Base-by-base conservation (phyloP, 2,329 filamentous ascomycete species). In the Colletotrichum tamarilloi region DNA sequence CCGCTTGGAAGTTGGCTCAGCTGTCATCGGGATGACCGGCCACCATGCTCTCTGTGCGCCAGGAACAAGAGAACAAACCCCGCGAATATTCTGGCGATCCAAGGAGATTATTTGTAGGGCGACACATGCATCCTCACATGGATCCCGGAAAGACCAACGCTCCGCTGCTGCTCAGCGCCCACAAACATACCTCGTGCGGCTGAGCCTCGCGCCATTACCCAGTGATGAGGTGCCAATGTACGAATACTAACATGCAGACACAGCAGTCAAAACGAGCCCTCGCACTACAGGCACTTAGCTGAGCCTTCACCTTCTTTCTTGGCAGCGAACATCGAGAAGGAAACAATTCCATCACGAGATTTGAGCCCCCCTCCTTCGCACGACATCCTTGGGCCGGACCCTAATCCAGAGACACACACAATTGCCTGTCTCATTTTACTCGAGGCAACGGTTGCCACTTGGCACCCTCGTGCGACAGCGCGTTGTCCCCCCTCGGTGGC, bases 281-380 rank as follows among this genome's bases (percentile, higher is more conserved):
- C 59, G 53, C 70, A 73, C 70, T 32, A 38, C 70, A 70, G 67
- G 70, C 66, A 60, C 70, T 70, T 56, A 49, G 49, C 32, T n/a
- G 42, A 35, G 35, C 22, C 19, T 26, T 22, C 14, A 30, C 22
- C 30, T 5, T n/a, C 5, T 12, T 55, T 14, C 32, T 38, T 53
- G 14, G 32, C 32, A 4, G 7, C 30, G 24, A n/a, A 30, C 26
- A 24, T 14, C 30, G 32, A 32, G 16, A 11, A 26, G 53, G 32
- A 30, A 42, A 46, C 14, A 30, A 60, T 35, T 56, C 12, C 35
- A 28, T 65, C 28, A 24, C 38, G 46, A 53, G 30, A 57, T 26
- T 22, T 28, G 35, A 26, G 5, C 30, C 19, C 71, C 67, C 22
- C 70, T 65, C 71, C 38, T 71, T 59, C 55, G 62, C 49, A 73